A percentile compares a stretch with the other conserved stretches of the same genome.
Conservation (phyloP, 805 yeast genomes). For the Lipomyces yamanashiensis region DNA sequence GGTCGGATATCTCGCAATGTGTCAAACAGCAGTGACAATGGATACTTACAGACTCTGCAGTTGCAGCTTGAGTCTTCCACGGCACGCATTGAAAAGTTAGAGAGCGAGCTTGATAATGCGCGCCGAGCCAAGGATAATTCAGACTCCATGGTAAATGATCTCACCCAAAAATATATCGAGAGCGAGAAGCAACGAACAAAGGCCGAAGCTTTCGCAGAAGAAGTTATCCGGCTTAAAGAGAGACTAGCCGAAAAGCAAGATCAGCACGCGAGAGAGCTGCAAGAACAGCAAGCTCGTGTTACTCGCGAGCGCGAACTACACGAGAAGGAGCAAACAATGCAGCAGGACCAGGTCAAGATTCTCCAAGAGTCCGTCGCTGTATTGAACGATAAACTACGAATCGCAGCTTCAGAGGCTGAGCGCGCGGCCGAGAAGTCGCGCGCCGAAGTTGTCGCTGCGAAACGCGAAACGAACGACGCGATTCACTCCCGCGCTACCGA, state of each 20-base stretch:
- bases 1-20: slow-evolving; percentile 10
- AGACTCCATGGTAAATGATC: slow-evolving; percentile 15
- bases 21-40: not conserved
- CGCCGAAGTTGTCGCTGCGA: slow-evolving; percentile 3
- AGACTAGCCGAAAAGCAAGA: not conserved
- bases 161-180: slow-evolving; percentile 21
- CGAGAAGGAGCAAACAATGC: slow-evolving; percentile 21
- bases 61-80: slow-evolving; percentile 8
- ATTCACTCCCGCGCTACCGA: slow-evolving; percentile 26
- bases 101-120: slow-evolving; percentile 21
- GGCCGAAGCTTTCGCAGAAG: slow-evolving; percentile 18
- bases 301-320: slow-evolving; percentile 17
- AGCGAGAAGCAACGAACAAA: slow-evolving; percentile 18
- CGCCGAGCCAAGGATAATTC: slow-evolving; percentile 21
- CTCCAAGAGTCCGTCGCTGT: slow-evolving; percentile 25
- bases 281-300: slow-evolving; percentile 6
- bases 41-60: slow-evolving; percentile 1
- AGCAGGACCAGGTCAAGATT: slow-evolving; percentile 21
- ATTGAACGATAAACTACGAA: slow-evolving; percentile 22
- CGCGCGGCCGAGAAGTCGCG: slow-evolving; percentile 7
- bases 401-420: slow-evolving; percentile 9
- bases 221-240: slow-evolving; percentile 13
- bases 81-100: slow-evolving; percentile 15
- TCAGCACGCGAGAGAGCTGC: slow-evolving; percentile 19
- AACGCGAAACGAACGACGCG: slow-evolving; percentile 24